phyloP scores from a whole-genome alignment of 2,329 filamentous ascomycete species.

The Pseudogymnoascus sp. region DNA sequence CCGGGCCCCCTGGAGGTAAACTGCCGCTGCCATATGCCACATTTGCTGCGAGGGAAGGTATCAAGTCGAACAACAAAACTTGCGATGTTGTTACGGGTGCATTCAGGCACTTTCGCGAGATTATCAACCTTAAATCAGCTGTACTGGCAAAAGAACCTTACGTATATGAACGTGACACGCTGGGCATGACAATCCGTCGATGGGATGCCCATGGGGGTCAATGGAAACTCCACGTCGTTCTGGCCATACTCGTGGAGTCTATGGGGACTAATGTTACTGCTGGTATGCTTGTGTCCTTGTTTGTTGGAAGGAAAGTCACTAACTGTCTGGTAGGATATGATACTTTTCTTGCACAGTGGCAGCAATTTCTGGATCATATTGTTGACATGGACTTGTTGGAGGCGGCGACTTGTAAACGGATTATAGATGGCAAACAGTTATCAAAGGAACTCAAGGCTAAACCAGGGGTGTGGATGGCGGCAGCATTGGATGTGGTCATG shows the following conservation, averaged over 20 bases:
- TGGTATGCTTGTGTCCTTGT: conserved; percentile 27
- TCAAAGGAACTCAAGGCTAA: conserved; percentile 57
- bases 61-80: conserved; percentile 71
- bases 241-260: conserved; percentile 58
- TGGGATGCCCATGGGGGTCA: conserved; percentile 57
- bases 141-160: conserved; percentile 40
- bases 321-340: conserved; percentile 18
- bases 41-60: conserved; percentile 64
- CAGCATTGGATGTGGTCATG: conserved; percentile 70
- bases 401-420: conserved; percentile 49
- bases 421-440: conserved; percentile 70
- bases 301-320: background rate
- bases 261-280: conserved; percentile 35
- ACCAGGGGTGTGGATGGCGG: conserved; percentile 77
- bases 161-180: conserved; percentile 48
- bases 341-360: conserved; percentile 44
- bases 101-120: conserved; percentile 53
- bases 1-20: conserved; percentile 37
- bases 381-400: conserved; percentile 48
- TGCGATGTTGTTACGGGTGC: conserved; percentile 59
- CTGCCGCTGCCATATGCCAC: conserved; percentile 50
- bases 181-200: conserved; percentile 66
- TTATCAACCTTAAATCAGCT: conserved; percentile 53
- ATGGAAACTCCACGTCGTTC: conserved; percentile 66
- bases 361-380: conserved; percentile 48